phyloP scores from a whole-genome alignment of 2,329 filamentous ascomycete species.

The Blastomyces percursus region DNA sequence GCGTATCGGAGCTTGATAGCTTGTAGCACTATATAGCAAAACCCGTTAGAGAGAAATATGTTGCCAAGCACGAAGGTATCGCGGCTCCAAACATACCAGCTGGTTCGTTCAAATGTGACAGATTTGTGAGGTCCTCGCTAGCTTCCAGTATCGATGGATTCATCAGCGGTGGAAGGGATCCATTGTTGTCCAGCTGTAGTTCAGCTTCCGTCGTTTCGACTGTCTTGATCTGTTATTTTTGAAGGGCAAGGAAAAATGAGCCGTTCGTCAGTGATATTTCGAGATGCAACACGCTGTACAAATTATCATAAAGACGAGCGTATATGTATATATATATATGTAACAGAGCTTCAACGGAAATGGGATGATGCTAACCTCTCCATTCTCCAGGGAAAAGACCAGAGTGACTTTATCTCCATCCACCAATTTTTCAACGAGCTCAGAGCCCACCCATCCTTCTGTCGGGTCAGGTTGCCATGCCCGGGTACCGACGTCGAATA shows the following conservation, averaged over 20 bases:
- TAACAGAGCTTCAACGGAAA: constrained; percentile 8
- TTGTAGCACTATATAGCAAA: constrained; percentile 64
- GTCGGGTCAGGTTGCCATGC: constrained; percentile 96
- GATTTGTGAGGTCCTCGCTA: constrained; percentile 92
- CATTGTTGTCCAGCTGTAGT: constrained; percentile 64
- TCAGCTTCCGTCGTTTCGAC: constrained; percentile 67
- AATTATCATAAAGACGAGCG: not conserved
- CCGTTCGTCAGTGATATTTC: constrained; percentile 14
- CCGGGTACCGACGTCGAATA: constrained; percentile 90
- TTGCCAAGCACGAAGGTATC: constrained; percentile 7
- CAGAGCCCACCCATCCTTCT: constrained; percentile 95
- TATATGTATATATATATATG: not conserved
- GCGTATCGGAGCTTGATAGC: constrained; percentile 94
- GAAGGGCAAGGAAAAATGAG: not conserved
- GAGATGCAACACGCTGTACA: constrained; percentile 5
- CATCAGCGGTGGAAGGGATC: constrained; percentile 82
- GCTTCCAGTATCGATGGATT: constrained; percentile 97
- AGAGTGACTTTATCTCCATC: constrained; percentile 79
- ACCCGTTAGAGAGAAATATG: constrained; percentile 16
- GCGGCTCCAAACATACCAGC: constrained; percentile 54
- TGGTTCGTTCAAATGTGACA: constrained; percentile 96
- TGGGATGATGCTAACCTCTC: constrained; percentile 54
- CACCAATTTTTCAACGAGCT: constrained; percentile 74
- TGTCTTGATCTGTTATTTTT: constrained; percentile 54
- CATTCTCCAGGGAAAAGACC: constrained; percentile 82